A percentile compares a stretch with the other conserved stretches of the same genome.
Evolutionary conservation across 2,329 filamentous ascomycete genomes (phyloP).

Genomic region (Paraphoma sp.): DNA sequence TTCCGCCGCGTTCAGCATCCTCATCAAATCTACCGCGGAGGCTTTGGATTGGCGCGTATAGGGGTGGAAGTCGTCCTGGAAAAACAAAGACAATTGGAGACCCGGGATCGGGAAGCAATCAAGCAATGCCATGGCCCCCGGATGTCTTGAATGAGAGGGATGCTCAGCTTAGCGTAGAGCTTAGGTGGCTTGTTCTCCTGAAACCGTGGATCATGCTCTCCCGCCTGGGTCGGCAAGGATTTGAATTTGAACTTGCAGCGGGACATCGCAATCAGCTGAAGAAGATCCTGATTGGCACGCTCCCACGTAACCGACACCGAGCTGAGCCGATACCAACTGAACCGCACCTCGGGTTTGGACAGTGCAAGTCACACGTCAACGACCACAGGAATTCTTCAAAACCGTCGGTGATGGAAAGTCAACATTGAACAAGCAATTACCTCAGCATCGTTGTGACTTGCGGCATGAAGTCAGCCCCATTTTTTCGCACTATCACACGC

Average conservation of each 20-base stretch:
- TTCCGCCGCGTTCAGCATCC: not conserved
- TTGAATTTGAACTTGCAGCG: not conserved
- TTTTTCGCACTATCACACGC: too few species aligned
- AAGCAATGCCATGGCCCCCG: conserved; percentile 36
- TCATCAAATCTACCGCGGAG: not conserved
- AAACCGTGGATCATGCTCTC: conserved; percentile 7
- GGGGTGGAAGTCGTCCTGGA: not conserved
- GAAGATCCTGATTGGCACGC: not conserved
- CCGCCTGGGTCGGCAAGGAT: not conserved
- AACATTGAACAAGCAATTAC: too few species aligned
- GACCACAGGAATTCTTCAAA: too few species aligned
- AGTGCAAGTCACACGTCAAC: too few species aligned
- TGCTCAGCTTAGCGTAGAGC: conserved; percentile 26
- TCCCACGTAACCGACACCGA: not conserved
- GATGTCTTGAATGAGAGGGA: conserved; percentile 14
- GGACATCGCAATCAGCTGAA: not conserved
- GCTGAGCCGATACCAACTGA: too few species aligned
- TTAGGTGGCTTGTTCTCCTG: conserved; percentile 28
- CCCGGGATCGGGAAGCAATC: not conserved
- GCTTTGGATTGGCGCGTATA: not conserved
- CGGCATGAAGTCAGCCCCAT: too few species aligned
- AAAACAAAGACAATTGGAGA: not conserved
- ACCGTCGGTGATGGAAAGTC: too few species aligned
- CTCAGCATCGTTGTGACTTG: too few species aligned
- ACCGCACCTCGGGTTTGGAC: too few species aligned